phyloP scores from a whole-genome alignment of 306 rosid species.

The Potentilla sterilis region DNA sequence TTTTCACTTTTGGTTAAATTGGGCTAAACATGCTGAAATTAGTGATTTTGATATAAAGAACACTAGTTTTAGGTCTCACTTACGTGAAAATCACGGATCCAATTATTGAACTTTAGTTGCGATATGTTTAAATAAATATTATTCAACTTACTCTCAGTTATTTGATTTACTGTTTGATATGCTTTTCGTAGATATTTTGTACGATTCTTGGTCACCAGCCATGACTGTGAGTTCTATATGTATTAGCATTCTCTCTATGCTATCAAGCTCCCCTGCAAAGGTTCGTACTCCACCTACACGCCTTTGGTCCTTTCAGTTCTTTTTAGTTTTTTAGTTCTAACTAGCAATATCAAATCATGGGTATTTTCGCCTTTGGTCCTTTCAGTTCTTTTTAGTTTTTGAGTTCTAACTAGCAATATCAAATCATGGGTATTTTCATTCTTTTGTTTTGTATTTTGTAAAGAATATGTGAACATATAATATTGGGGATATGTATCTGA shows the following conservation, averaged over 20 bases:
- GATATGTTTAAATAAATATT: background rate
- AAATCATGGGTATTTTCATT: slow-evolving; percentile 8
- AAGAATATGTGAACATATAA: background rate
- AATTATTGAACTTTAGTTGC: background rate
- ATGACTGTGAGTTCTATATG: slow-evolving; percentile 99
- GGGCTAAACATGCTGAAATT: background rate
- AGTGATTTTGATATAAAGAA: background rate
- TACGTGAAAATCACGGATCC: background rate
- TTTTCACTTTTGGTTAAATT: background rate
- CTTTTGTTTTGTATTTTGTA: background rate
- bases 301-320: slow-evolving; percentile 18
- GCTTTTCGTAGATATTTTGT: slow-evolving; percentile 80
- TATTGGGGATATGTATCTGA: slow-evolving; percentile 3
- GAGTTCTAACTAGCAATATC: background rate
- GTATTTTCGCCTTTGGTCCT: slow-evolving; percentile 19
- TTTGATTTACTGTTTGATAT: slow-evolving; percentile 22
- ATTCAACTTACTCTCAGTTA: slow-evolving; percentile 17
- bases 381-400: background rate
- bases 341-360: slow-evolving; percentile 11
- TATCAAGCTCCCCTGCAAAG: slow-evolving; percentile 94
- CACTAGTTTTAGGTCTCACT: background rate
- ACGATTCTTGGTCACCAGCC: slow-evolving; percentile 99
- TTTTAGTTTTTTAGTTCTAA: background rate
- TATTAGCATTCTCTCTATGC: slow-evolving; percentile 99
- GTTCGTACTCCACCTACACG: slow-evolving; percentile 43